Percentiles rank a stretch among this genome's conserved stretches.
Conservation (phyloP, 1,284 basidiomycete genomes). For the Tilletiopsis washingtonensis region DNA sequence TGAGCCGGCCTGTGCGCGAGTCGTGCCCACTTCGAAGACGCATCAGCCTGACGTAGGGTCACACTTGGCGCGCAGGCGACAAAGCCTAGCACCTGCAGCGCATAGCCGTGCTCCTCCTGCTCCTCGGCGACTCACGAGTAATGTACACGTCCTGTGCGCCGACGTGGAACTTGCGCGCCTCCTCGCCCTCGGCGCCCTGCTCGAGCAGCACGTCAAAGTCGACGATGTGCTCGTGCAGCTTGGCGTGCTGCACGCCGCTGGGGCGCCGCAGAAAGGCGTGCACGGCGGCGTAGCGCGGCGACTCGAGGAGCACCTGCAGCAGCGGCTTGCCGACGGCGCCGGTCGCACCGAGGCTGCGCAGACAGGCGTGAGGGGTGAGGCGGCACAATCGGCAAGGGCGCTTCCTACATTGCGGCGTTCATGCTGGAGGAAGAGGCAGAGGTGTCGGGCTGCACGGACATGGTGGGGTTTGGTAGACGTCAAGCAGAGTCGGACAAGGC, state of each 20-base stretch:
- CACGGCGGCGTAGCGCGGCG: constrained; percentile 51
- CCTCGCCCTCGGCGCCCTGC: background rate
- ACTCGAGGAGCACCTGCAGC: constrained; percentile 14
- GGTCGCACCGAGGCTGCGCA: constrained; percentile 18
- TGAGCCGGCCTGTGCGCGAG: constrained; percentile 54
- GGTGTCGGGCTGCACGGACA: no score
- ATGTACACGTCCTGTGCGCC: background rate
- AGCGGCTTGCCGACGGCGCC: constrained; percentile 30
- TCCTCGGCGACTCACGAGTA: no score
- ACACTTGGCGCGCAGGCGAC: constrained; percentile 5
- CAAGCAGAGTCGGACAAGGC: no score
- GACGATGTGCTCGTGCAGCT: constrained; percentile 15
- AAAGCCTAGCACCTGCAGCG: constrained; percentile 14
- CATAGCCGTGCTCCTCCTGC: constrained; percentile 3
- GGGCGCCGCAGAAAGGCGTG: constrained; percentile 57
- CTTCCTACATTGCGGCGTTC: no score
- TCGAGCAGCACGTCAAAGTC: constrained; percentile 23
- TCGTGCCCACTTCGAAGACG: constrained; percentile 29
- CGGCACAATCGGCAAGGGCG: no score
- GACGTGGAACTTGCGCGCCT: background rate
- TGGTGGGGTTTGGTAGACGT: no score
- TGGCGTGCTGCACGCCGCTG: constrained; percentile 31
- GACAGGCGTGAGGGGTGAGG: no score
- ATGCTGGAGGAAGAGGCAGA: no score
- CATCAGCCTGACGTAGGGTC: constrained; percentile 2